Conservation (phyloP, 2,329 filamentous ascomycete genomes). For the Trichoderma aggressivum region DNA sequence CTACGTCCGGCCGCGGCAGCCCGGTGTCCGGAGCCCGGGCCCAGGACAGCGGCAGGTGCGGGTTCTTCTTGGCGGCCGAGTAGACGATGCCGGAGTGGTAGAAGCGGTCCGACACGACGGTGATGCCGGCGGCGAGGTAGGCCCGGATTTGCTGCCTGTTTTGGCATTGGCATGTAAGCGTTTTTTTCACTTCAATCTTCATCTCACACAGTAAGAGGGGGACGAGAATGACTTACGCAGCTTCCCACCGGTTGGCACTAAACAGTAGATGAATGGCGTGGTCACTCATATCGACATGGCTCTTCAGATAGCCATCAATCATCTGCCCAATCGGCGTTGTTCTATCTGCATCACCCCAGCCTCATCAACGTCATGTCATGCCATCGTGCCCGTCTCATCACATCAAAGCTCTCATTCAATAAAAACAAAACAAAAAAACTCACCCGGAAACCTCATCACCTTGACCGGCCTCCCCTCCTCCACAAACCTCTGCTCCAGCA, state of each 20-base stretch:
- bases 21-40: constrained; percentile 81
- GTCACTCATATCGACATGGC: constrained; percentile 71
- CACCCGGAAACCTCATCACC: constrained; percentile 57
- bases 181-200: not conserved
- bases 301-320: constrained; percentile 79
- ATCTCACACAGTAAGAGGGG: not conserved
- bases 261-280: constrained; percentile 89
- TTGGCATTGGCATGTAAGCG: too few species aligned
- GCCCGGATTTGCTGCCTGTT: constrained; percentile 49
- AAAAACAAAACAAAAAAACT: constrained; percentile 24
- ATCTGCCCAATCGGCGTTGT: constrained; percentile 81
- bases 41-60: constrained; percentile 69
- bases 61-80: constrained; percentile 79
- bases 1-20: constrained; percentile 80
- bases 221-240: constrained; percentile 41
- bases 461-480: constrained; percentile 48
- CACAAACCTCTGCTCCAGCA: constrained; percentile 56
- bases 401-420: not conserved
- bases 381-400: not conserved
- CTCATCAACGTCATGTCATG: not conserved
- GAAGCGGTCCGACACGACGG: constrained; percentile 85
- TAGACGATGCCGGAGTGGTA: constrained; percentile 95
- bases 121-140: constrained; percentile 63
- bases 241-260: constrained; percentile 87
- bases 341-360: constrained; percentile 57